Evolutionary conservation across 164 flowering plant species (phyloP).

Genomic region (Stephania cephalantha): DNA sequence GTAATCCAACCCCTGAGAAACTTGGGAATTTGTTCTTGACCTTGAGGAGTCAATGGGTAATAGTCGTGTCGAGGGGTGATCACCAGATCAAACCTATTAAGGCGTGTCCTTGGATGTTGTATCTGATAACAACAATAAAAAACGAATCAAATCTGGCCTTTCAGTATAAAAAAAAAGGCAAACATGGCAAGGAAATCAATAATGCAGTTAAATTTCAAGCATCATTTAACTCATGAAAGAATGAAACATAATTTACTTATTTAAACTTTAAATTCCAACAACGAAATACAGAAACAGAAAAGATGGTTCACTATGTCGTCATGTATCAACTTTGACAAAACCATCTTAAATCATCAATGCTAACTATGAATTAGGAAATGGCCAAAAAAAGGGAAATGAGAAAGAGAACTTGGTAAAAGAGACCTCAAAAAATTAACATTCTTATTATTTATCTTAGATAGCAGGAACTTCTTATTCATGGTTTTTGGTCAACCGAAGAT

Average conservation of each 20-base stretch:
- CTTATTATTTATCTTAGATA: too few species aligned
- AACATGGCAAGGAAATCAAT: neutral
- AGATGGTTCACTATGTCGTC: too few species aligned
- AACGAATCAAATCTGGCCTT: neutral
- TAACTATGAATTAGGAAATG: too few species aligned
- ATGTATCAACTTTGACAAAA: too few species aligned
- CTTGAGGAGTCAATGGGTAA: constrained; percentile 81
- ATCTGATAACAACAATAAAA: constrained; percentile 37
- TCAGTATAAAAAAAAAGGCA: neutral
- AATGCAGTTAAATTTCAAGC: neutral
- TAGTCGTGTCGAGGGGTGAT: constrained; percentile 88
- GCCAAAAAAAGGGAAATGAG: too few species aligned
- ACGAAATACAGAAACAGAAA: too few species aligned
- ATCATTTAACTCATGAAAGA: neutral
- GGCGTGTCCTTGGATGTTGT: constrained; percentile 80
- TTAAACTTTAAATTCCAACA: neutral
- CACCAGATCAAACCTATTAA: constrained; percentile 91
- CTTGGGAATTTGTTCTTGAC: constrained; percentile 69
- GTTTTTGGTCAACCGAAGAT: too few species aligned
- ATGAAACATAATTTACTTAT: neutral
- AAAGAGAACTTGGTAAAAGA: too few species aligned
- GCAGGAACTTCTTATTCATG: too few species aligned
- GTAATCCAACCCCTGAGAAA: constrained; percentile 81
- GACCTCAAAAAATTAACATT: too few species aligned
- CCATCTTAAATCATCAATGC: too few species aligned